These are phyloP conservation scores for Triticum timopheevii DNA, from an alignment of 176 grass and related monocot species.

Conservation along the genomic window DNA sequence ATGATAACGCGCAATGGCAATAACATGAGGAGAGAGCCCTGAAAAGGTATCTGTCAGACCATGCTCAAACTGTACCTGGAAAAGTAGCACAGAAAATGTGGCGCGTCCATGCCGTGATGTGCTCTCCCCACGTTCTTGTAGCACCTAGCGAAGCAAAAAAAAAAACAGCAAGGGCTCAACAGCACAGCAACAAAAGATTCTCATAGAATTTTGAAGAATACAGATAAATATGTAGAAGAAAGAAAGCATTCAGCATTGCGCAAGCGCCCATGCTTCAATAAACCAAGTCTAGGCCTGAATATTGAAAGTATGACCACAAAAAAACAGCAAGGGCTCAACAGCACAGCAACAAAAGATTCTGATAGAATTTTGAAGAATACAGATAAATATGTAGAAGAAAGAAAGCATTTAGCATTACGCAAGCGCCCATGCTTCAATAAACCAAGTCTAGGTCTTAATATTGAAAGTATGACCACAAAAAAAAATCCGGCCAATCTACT, in stretches of 20 bases:
- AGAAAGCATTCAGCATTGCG: constrained; percentile 10
- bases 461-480: constrained; percentile 5
- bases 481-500: not conserved
- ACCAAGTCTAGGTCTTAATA: not conserved
- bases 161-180: constrained; percentile 29
- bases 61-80: constrained; percentile 61
- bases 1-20: not conserved
- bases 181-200: constrained; percentile 3
- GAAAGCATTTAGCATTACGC: constrained; percentile 6
- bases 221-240: constrained; percentile 7
- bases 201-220: not conserved
- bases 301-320: constrained; percentile 11
- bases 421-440: not conserved
- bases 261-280: not conserved
- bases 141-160: constrained; percentile 49
- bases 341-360: not conserved
- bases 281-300: not conserved
- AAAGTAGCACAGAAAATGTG: constrained; percentile 96
- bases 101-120: constrained; percentile 97
- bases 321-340: constrained; percentile 32
- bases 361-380: not conserved
- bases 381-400: constrained; percentile 16
- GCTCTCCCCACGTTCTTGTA: constrained; percentile 98
- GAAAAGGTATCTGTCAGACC: constrained; percentile 4
- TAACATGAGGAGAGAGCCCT: constrained; percentile 17